Percentiles rank a stretch among this genome's conserved stretches.
Evolutionary conservation across 2,329 filamentous ascomycete genomes (phyloP).

Genomic region (Fusarium sp.): DNA sequence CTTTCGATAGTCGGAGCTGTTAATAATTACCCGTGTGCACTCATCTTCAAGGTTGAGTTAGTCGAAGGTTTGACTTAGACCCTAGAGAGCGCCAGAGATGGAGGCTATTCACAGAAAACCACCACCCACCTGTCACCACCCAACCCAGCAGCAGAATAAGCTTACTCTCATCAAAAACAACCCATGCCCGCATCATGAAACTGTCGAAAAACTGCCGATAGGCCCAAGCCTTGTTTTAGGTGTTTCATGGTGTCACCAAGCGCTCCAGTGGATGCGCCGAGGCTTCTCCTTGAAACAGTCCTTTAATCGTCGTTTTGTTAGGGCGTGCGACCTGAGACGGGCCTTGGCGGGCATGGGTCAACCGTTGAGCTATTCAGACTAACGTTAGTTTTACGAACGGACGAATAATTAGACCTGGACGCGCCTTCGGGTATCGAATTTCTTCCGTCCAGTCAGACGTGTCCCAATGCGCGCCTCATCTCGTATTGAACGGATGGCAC

Average conservation of each 20-base stretch:
- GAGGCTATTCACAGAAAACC: not conserved
- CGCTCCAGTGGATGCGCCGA: not conserved
- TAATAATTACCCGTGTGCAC: not conserved
- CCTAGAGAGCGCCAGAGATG: not conserved
- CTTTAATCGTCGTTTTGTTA: conserved; percentile 8
- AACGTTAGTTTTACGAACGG: not conserved
- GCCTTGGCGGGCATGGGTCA: conserved; percentile 6
- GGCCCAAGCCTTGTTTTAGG: not conserved
- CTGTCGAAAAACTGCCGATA: not conserved
- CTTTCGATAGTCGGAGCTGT: not conserved
- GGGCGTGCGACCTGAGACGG: conserved; percentile 1
- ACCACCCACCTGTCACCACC: not conserved
- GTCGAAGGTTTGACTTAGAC: not conserved
- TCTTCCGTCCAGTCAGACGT: conserved; percentile 5
- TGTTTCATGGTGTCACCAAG: not conserved
- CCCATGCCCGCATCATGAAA: not conserved
- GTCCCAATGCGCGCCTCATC: not conserved
- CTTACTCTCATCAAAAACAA: not conserved
- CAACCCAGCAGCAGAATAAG: not conserved
- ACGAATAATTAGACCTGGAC: not conserved
- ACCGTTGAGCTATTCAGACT: not conserved
- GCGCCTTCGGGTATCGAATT: not conserved
- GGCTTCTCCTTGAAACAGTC: conserved; percentile 15
- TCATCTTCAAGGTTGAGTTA: not conserved
- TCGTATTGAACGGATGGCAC: not conserved